Evolutionary conservation across 805 yeast species (phyloP).

Genomic region (Helenozyma baotianmanensis): DNA sequence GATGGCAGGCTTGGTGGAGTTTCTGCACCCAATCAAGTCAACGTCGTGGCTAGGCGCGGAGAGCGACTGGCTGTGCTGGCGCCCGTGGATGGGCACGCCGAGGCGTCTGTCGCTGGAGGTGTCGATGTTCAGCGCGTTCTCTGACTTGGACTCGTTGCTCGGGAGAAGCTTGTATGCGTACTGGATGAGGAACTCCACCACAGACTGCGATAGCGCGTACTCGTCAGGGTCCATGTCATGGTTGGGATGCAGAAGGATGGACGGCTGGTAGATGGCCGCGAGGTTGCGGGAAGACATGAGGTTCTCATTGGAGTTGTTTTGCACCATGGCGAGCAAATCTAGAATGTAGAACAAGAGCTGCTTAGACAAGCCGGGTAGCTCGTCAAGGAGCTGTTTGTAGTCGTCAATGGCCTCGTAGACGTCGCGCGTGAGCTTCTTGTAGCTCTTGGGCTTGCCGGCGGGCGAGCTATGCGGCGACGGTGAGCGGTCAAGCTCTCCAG

Average conservation of each 20-base stretch:
- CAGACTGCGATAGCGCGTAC: constrained; percentile 79
- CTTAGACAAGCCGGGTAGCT: constrained; percentile 70
- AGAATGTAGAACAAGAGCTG: constrained; percentile 82
- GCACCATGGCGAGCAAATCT: constrained; percentile 82
- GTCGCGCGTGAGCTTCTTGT: constrained; percentile 58
- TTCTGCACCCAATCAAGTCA: constrained; percentile 36
- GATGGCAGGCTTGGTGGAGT: constrained; percentile 5
- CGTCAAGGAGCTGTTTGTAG: constrained; percentile 63
- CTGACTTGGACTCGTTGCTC: constrained; percentile 20
- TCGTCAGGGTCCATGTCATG: constrained; percentile 93
- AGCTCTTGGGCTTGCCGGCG: constrained; percentile 34
- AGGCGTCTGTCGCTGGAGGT: neutral
- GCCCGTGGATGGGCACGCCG: constrained; percentile 1
- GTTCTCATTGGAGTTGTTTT: constrained; percentile 70
- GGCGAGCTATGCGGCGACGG: too few relatives aligned
- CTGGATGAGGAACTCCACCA: constrained; percentile 83
- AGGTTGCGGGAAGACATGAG: constrained; percentile 89
- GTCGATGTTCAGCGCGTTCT: neutral
- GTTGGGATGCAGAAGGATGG: constrained; percentile 85
- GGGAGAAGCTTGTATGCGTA: constrained; percentile 78
- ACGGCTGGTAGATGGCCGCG: constrained; percentile 96
- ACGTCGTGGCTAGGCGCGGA: constrained; percentile 27
- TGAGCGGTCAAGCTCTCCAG: too few relatives aligned
- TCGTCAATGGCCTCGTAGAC: constrained; percentile 64
- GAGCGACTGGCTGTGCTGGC: constrained; percentile 34